Conservation (phyloP, 768 basidiomycete species). For the Trametes meyenii region DNA sequence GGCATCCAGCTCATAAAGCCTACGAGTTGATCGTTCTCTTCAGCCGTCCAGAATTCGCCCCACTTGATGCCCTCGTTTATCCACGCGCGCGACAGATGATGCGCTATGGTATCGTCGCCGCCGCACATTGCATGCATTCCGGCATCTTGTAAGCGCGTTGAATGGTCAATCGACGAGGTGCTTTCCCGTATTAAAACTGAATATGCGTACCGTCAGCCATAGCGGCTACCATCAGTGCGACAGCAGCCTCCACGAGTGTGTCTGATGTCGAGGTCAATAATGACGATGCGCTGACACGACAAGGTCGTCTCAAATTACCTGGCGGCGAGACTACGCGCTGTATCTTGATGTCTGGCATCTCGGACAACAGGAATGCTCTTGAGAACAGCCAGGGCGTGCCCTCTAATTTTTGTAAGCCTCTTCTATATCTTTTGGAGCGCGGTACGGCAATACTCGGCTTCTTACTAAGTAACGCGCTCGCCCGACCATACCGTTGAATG, state of each 20-base stretch:
- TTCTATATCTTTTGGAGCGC: too few relatives aligned
- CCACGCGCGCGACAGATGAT: not conserved
- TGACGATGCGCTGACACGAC: not conserved
- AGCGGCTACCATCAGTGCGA: not conserved
- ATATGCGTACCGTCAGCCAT: not conserved
- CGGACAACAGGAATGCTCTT: too few relatives aligned
- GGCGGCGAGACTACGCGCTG: too few relatives aligned
- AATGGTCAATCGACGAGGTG: not conserved
- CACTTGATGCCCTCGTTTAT: conserved; percentile 1
- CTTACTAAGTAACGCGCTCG: too few relatives aligned
- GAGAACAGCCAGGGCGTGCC: too few relatives aligned
- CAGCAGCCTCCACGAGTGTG: conserved; percentile 1
- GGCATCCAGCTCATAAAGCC: conserved; percentile 12
- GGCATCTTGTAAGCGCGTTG: not conserved
- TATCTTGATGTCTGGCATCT: too few relatives aligned
- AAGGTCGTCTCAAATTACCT: too few relatives aligned
- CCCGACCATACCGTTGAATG: too few relatives aligned
- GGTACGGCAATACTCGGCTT: too few relatives aligned
- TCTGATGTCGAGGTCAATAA: not conserved
- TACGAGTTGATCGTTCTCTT: conserved; percentile 1
- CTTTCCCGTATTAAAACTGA: not conserved
- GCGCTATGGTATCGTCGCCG: not conserved
- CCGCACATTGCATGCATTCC: not conserved
- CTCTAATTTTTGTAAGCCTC: too few relatives aligned
- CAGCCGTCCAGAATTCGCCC: conserved; percentile 11